phyloP scores from a whole-genome alignment of 306 rosid species.

The Geum urbanum region DNA sequence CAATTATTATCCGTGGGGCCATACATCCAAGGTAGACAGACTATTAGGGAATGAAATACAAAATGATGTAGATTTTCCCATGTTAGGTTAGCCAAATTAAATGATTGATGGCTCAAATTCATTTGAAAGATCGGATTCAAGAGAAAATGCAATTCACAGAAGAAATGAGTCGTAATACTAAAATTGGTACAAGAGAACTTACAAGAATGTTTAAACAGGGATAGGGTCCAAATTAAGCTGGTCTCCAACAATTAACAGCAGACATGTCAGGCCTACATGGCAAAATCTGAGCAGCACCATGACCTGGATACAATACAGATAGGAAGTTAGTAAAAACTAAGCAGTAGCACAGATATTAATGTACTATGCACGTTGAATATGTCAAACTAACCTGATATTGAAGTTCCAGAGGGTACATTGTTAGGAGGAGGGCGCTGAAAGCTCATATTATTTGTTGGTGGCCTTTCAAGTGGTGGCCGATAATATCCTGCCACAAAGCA shows the following conservation, averaged over 20 bases:
- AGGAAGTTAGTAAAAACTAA: neutral
- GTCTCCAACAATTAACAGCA: conserved; percentile 85
- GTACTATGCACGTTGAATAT: neutral
- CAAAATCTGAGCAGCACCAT: conserved; percentile 66
- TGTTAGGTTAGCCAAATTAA: too few relatives aligned
- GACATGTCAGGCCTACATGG: conserved; percentile 77
- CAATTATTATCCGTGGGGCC: conserved; percentile 11
- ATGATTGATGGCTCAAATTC: neutral
- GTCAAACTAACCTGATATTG: conserved; percentile 57
- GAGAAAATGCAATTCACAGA: neutral
- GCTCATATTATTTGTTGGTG: conserved; percentile 58
- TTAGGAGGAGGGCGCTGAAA: conserved; percentile 61
- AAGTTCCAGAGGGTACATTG: conserved; percentile 64
- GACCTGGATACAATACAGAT: conserved; percentile 46
- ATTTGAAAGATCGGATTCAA: neutral
- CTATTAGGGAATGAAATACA: neutral
- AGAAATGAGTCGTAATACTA: neutral
- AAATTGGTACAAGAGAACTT: neutral
- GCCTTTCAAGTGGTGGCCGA: conserved; percentile 76
- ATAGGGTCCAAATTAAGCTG: conserved; percentile 44
- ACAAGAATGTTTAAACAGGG: conserved; percentile 12
- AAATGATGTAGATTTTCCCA: too few relatives aligned
- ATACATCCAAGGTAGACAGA: neutral
- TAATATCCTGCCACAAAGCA: conserved; percentile 56
- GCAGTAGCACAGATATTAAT: neutral